A percentile compares a stretch with the other conserved stretches of the same genome.
Evolutionary conservation across 225 moss, liverwort and hornwort species (phyloP).

Genomic region (Physcomitrellopsis africana): DNA sequence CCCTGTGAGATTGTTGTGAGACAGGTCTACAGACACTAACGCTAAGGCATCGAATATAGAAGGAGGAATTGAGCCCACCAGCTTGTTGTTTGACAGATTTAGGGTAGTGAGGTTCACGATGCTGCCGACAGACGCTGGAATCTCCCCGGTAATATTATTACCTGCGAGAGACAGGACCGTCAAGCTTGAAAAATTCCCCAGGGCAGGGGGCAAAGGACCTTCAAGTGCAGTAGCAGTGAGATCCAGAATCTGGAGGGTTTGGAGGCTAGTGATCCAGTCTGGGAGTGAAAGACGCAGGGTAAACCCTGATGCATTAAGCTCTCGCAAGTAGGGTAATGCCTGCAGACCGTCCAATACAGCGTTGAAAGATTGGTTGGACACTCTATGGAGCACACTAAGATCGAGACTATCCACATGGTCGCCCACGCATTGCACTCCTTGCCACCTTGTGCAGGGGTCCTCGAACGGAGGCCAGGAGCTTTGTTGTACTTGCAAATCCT

Average conservation of each 20-base stretch:
- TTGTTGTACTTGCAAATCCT: slow-evolving; percentile 40
- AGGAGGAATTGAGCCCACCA: slow-evolving; percentile 38
- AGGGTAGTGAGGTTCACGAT: slow-evolving; percentile 28
- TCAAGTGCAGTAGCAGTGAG: slow-evolving; percentile 52
- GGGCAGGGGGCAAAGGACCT: slow-evolving; percentile 58
- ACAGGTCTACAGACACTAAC: slow-evolving; percentile 39
- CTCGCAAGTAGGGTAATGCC: slow-evolving; percentile 39
- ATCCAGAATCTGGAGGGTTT: slow-evolving; percentile 59
- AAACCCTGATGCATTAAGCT: slow-evolving; percentile 56
- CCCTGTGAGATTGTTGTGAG: slow-evolving; percentile 47
- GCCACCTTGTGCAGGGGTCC: slow-evolving; percentile 62
- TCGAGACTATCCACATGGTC: slow-evolving; percentile 41
- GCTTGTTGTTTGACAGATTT: slow-evolving; percentile 49
- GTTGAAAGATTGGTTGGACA: slow-evolving; percentile 8
- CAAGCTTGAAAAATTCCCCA: slow-evolving; percentile 38
- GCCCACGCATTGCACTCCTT: slow-evolving; percentile 46
- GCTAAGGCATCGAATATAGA: slow-evolving; percentile 37
- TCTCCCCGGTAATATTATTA: slow-evolving; percentile 45
- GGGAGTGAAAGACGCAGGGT: slow-evolving; percentile 36
- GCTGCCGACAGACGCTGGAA: slow-evolving; percentile 38
- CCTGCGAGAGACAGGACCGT: slow-evolving; percentile 35
- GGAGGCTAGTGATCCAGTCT: slow-evolving; percentile 36
- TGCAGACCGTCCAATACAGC: slow-evolving; percentile 38
- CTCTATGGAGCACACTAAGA: slow-evolving; percentile 39
- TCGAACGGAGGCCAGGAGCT: slow-evolving; percentile 48